Conservation (phyloP, 177 flowering plant genomes). For the Vitis hybrid region DNA sequence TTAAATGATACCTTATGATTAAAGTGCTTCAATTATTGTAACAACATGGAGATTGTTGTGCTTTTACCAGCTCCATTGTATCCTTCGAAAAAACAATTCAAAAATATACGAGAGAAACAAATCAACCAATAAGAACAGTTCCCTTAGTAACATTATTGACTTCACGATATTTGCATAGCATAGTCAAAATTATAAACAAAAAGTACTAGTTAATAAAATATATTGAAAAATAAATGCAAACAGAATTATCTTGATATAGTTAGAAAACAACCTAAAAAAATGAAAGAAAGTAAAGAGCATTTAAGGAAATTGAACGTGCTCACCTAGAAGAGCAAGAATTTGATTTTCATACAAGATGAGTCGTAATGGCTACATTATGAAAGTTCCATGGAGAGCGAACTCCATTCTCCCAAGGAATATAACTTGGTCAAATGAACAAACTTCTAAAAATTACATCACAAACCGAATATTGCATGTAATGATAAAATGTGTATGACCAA, state of each 20-base stretch:
- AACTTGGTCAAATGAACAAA: conserved; percentile 42
- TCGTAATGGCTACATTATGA: conserved; percentile 60
- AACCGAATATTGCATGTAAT: too few relatives aligned
- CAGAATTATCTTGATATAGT: too few relatives aligned
- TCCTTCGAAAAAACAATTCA: conserved; percentile 39
- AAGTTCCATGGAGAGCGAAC: conserved; percentile 62
- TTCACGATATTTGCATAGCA: background rate
- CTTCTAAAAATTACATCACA: background rate
- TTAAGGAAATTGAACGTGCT: conserved; percentile 1
- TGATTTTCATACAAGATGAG: conserved; percentile 94
- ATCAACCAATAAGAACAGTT: too few relatives aligned
- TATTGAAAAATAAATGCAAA: background rate
- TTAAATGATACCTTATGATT: too few relatives aligned
- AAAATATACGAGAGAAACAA: too few relatives aligned
- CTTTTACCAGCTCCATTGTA: conserved; percentile 99
- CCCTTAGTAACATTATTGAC: background rate
- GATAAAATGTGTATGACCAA: too few relatives aligned
- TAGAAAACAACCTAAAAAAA: background rate
- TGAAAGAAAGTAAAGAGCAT: background rate
- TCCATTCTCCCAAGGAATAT: conserved; percentile 72
- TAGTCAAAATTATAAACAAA: background rate
- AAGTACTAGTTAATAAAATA: background rate
- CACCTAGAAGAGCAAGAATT: conserved; percentile 94
- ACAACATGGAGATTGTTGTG: conserved; percentile 93
- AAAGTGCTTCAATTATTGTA: too few relatives aligned